These are phyloP conservation scores for Pestalotiopsis fici DNA, from an alignment of 2,329 filamentous ascomycete genomes.

Conservation along the genomic window DNA sequence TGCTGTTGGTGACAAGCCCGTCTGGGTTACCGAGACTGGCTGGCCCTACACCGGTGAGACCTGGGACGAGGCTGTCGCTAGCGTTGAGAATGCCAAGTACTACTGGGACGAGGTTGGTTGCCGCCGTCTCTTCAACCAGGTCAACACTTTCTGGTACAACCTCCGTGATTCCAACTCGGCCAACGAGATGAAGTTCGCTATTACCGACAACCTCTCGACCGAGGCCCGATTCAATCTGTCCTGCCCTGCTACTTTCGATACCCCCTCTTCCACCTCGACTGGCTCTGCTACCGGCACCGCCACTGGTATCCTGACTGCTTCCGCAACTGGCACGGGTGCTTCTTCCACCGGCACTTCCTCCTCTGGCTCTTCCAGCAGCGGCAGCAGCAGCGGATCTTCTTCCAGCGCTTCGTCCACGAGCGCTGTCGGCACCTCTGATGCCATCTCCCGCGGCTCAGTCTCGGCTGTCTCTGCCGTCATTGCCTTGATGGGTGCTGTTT, in stretches of 20 bases:
- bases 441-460: not conserved
- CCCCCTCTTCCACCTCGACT: constrained; percentile 25
- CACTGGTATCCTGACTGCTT: constrained; percentile 17
- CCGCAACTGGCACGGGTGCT: constrained; percentile 16
- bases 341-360: constrained; percentile 6
- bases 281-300: constrained; percentile 17
- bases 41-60: constrained; percentile 60
- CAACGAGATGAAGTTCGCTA: constrained; percentile 59
- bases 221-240: constrained; percentile 53
- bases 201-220: constrained; percentile 54
- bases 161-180: constrained; percentile 62
- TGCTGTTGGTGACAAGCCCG: constrained; percentile 51
- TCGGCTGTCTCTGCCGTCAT: constrained; percentile 7
- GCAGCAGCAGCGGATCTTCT: constrained; percentile 9
- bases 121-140: constrained; percentile 55
- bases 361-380: constrained; percentile 1
- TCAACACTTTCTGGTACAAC: constrained; percentile 62
- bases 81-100: constrained; percentile 58
- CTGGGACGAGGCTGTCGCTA: constrained; percentile 56
- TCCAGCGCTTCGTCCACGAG: constrained; percentile 12
- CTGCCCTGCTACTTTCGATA: constrained; percentile 47
- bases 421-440: constrained; percentile 7
- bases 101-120: constrained; percentile 67
- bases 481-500: not conserved
- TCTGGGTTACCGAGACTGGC: constrained; percentile 67